phyloP scores from a whole-genome alignment of 164 flowering plant species.

The Kingdonia uniflora region DNA sequence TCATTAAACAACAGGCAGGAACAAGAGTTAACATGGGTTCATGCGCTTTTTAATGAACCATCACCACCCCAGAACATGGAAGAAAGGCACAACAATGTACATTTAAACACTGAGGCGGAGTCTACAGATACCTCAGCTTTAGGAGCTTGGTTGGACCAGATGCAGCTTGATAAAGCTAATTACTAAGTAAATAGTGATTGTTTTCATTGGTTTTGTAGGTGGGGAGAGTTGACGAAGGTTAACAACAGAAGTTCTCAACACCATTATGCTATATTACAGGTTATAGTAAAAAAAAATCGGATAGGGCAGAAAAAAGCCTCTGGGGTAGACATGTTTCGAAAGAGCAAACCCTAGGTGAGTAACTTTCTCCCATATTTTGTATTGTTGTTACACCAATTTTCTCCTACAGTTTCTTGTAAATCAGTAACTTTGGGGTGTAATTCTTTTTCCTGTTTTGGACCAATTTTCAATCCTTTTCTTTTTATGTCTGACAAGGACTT shows the following conservation, averaged over 20 bases:
- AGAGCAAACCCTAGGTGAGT: slow-evolving; percentile 9
- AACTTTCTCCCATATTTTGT: slow-evolving; percentile 9
- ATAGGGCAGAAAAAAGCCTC: slow-evolving; percentile 6
- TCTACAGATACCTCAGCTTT: slow-evolving; percentile 49
- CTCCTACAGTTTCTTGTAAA: slow-evolving; percentile 6
- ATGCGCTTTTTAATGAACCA: slow-evolving; percentile 77
- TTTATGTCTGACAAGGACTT: too few species aligned
- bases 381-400: slow-evolving; percentile 1
- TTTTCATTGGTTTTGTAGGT: slow-evolving; percentile 14
- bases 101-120: slow-evolving; percentile 28
- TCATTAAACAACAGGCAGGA: slow-evolving; percentile 53
- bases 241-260: slow-evolving; percentile 6
- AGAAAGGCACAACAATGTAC: slow-evolving; percentile 21
- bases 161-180: slow-evolving; percentile 68
- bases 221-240: not conserved
- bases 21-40: slow-evolving; percentile 96
- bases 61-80: slow-evolving; percentile 44
- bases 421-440: not conserved
- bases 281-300: not conserved
- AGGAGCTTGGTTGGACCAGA: slow-evolving; percentile 81
- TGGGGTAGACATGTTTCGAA: slow-evolving; percentile 9
- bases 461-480: too few species aligned
- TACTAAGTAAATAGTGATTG: slow-evolving; percentile 12
- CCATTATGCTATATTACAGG: slow-evolving; percentile 9
- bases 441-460: too few species aligned